These are phyloP conservation scores for Saccharata proteae DNA, from an alignment of 2,329 filamentous ascomycete genomes.

Conservation along the genomic window DNA sequence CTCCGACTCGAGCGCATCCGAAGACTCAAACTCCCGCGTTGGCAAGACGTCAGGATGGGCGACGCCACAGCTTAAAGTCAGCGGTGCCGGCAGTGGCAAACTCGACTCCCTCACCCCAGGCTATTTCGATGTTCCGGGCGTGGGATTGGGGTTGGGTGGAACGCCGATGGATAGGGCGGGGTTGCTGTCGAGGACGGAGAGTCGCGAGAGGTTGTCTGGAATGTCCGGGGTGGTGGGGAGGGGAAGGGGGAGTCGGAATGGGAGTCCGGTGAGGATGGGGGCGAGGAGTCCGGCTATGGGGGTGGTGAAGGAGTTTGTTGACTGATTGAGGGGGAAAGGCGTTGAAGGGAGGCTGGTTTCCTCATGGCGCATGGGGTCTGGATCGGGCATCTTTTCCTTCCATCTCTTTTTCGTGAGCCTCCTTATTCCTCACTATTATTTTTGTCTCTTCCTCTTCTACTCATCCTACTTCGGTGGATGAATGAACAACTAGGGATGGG, in stretches of 20 bases:
- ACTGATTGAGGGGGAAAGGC: too few relatives aligned
- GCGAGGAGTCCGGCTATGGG: slow-evolving; percentile 24
- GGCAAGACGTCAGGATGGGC: slow-evolving; percentile 55
- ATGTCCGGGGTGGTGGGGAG: slow-evolving; percentile 43
- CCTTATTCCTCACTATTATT: too few relatives aligned
- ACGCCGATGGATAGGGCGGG: slow-evolving; percentile 52
- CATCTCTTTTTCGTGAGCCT: too few relatives aligned
- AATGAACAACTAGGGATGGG: too few relatives aligned
- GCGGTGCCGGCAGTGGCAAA: slow-evolving; percentile 9
- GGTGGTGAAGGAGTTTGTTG: slow-evolving; percentile 23
- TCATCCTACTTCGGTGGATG: too few relatives aligned
- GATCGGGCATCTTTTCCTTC: too few relatives aligned
- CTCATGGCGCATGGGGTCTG: too few relatives aligned
- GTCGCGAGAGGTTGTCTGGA: slow-evolving; percentile 60
- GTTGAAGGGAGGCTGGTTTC: too few relatives aligned
- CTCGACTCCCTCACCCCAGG: slow-evolving; percentile 9
- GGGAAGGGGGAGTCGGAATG: slow-evolving; percentile 35
- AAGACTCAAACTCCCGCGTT: slow-evolving; percentile 45
- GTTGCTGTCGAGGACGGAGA: slow-evolving; percentile 71
- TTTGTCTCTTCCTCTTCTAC: too few relatives aligned
- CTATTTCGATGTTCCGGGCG: slow-evolving; percentile 20
- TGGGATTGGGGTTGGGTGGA: slow-evolving; percentile 18
- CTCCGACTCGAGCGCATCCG: slow-evolving; percentile 32
- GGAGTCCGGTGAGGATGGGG: slow-evolving; percentile 39
- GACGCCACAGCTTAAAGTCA: slow-evolving; percentile 51